Conservation (phyloP, 768 basidiomycete species). For the Suillus subalutaceus region DNA sequence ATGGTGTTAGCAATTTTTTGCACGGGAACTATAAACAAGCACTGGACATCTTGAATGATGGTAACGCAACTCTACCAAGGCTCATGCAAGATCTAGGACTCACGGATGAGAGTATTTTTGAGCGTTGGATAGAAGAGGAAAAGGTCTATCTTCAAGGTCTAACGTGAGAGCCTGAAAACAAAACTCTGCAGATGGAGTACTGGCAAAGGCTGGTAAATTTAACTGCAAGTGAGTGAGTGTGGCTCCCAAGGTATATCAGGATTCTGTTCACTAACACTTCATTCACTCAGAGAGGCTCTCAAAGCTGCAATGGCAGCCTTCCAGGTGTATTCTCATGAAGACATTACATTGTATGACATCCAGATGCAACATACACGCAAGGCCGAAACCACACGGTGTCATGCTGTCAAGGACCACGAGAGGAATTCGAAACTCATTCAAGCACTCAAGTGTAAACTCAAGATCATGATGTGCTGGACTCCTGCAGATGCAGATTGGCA, state of each 20-base stretch:
- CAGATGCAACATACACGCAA: too few species aligned
- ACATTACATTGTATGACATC: too few species aligned
- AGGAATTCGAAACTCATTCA: neutral
- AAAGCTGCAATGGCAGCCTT: too few species aligned
- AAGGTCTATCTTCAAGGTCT: neutral
- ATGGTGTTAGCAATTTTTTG: neutral
- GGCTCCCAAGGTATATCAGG: too few species aligned
- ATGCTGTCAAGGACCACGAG: neutral
- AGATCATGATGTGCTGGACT: neutral
- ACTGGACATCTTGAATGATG: neutral
- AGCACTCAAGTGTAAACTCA: neutral
- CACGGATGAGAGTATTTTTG: neutral
- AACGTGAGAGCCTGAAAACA: too few species aligned
- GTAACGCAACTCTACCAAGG: neutral
- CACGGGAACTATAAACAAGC: neutral
- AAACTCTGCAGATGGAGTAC: too few species aligned
- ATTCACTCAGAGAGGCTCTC: too few species aligned
- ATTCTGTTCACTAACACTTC: too few species aligned
- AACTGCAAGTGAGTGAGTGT: too few species aligned
- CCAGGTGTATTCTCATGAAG: too few species aligned
- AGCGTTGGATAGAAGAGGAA: neutral
- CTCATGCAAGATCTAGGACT: neutral
- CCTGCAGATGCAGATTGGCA: neutral
- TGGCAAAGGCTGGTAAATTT: too few species aligned
- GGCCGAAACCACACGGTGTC: neutral